These are phyloP conservation scores for Straminergon stramineum DNA, from an alignment of 225 moss, liverwort and hornwort species.

Conservation along the genomic window DNA sequence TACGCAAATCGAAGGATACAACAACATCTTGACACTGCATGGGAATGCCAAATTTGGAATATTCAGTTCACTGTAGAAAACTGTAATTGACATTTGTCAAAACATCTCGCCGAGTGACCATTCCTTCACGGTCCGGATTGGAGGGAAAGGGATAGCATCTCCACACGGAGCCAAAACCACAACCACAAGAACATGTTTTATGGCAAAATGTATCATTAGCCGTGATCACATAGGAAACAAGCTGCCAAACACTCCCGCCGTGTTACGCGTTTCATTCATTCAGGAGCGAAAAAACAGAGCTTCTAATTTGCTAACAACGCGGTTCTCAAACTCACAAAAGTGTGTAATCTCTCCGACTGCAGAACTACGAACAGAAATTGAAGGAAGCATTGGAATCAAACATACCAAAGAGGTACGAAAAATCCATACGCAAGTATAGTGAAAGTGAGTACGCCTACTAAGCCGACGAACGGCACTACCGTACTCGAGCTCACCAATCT, in stretches of 20 bases:
- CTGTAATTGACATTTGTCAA: neutral
- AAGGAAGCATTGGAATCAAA: neutral
- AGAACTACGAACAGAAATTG: neutral
- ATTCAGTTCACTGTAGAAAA: neutral
- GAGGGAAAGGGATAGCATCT: neutral
- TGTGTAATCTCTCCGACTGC: neutral
- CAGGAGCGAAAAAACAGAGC: neutral
- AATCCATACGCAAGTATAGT: neutral
- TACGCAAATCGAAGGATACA: neutral
- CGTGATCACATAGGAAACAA: neutral
- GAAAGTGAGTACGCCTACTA: neutral
- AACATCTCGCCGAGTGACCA: neutral
- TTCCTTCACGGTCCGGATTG: neutral
- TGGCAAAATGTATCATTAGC: neutral
- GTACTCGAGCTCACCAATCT: neutral
- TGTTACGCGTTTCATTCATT: neutral
- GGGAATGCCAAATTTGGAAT: neutral
- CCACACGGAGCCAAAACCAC: neutral
- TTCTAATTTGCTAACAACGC: neutral
- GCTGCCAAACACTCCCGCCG: neutral
- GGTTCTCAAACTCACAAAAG: neutral
- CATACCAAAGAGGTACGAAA: neutral
- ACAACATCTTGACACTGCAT: neutral
- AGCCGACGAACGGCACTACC: neutral
- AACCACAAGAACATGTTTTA: neutral